Percentiles rank a stretch among this genome's conserved stretches.
Conservation (phyloP, 2,329 filamentous ascomycete species). For the Trichoderma atrobrunneum region DNA sequence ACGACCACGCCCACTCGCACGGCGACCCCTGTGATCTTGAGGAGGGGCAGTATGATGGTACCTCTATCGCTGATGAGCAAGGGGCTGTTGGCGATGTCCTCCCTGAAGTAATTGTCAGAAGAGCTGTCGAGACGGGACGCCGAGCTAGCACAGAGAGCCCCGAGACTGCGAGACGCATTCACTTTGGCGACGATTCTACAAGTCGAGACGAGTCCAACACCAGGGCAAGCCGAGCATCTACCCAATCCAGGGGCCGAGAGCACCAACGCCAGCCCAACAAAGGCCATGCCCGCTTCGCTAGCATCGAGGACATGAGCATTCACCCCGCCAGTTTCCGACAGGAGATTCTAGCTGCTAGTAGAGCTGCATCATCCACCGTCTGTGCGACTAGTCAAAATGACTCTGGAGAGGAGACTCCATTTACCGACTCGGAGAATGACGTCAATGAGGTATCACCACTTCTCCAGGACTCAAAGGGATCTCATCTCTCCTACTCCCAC, state of each 20-base stretch:
- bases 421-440: constrained; percentile 41
- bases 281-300: constrained; percentile 58
- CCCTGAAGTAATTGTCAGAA: constrained; percentile 59
- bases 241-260: constrained; percentile 39
- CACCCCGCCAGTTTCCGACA: constrained; percentile 89
- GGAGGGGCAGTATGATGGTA: constrained; percentile 47
- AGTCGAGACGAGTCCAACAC: constrained; percentile 30
- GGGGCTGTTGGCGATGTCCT: constrained; percentile 60
- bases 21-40: constrained; percentile 41
- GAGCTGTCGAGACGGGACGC: constrained; percentile 35
- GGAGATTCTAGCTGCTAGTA: constrained; percentile 81
- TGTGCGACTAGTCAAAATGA: constrained; percentile 56
- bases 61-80: constrained; percentile 51
- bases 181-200: constrained; percentile 35
- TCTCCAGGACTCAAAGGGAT: constrained; percentile 40
- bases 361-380: constrained; percentile 43
- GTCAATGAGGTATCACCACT: constrained; percentile 47
- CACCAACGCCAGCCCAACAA: constrained; percentile 46
- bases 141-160: constrained; percentile 32
- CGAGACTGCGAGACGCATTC: constrained; percentile 40
- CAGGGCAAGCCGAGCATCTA: constrained; percentile 31
- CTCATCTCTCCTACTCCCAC: constrained; percentile 30
- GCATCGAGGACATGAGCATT: constrained; percentile 73
- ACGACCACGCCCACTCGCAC: constrained; percentile 37
- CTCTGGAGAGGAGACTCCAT: constrained; percentile 46